These are phyloP conservation scores for Rhodofomes roseus DNA, from an alignment of 1,284 basidiomycete genomes.

Conservation along the genomic window DNA sequence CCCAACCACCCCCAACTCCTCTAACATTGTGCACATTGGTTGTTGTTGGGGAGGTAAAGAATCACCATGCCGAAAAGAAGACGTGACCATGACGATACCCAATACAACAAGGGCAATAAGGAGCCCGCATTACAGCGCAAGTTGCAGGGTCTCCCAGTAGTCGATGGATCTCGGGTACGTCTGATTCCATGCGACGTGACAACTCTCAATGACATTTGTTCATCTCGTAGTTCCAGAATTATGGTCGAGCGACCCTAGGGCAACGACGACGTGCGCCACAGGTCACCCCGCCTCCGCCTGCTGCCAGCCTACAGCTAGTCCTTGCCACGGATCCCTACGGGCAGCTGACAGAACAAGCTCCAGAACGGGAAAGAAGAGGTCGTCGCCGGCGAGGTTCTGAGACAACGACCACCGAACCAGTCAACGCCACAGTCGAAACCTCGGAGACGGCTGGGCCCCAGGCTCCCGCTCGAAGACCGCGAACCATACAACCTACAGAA, in stretches of 20 bases:
- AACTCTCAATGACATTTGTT: neutral
- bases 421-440: neutral
- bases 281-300: no score
- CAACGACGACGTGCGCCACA: neutral
- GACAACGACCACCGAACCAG: neutral
- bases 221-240: neutral
- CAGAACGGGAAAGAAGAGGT: neutral
- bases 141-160: neutral
- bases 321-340: neutral
- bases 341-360: neutral
- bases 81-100: neutral
- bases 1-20: neutral
- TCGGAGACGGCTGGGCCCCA: neutral
- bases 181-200: no score
- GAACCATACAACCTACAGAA: neutral
- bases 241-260: neutral
- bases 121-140: neutral
- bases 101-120: neutral
- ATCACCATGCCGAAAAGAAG: neutral
- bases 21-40: neutral
- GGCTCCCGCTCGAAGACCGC: neutral
- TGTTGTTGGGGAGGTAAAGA: neutral
- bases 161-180: neutral
- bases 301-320: neutral
- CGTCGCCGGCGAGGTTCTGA: neutral